phyloP scores from a whole-genome alignment of 306 rosid genomes.

The Casuarina glauca region DNA sequence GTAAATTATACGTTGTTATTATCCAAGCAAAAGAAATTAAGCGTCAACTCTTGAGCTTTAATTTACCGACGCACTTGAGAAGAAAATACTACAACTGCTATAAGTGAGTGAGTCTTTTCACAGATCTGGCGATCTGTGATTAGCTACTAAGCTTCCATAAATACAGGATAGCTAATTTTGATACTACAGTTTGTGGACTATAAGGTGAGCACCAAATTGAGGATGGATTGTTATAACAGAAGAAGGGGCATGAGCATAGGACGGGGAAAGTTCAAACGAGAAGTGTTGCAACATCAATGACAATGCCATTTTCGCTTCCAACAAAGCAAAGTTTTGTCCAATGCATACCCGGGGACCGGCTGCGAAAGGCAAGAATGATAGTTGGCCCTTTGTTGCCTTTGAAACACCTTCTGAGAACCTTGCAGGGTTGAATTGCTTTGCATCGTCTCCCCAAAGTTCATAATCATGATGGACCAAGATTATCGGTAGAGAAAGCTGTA shows the following conservation, averaged over 20 bases:
- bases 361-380: conserved; percentile 36
- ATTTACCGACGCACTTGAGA: too few relatives aligned
- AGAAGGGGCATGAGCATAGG: too few relatives aligned
- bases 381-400: conserved; percentile 6
- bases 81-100: too few relatives aligned
- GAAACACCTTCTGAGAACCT: conserved; percentile 26
- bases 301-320: conserved; percentile 42
- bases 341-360: conserved; percentile 47
- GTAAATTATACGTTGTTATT: too few relatives aligned
- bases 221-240: too few relatives aligned
- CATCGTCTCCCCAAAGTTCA: conserved; percentile 48
- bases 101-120: too few relatives aligned
- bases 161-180: neutral
- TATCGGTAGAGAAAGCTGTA: neutral
- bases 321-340: conserved; percentile 44
- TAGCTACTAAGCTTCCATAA: neutral
- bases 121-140: too few relatives aligned
- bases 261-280: conserved; percentile 38
- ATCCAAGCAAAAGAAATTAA: too few relatives aligned
- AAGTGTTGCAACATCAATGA: conserved; percentile 39
- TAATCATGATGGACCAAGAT: conserved; percentile 27
- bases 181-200: conserved; percentile 22
- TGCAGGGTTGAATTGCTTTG: conserved; percentile 40
- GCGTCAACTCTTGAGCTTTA: too few relatives aligned
- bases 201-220: too few relatives aligned